A percentile compares a stretch with the other conserved stretches of the same genome.
These are phyloP conservation scores for Pestalotiopsis sp. DNA, from an alignment of 2,329 filamentous ascomycete species.

Conservation along the genomic window DNA sequence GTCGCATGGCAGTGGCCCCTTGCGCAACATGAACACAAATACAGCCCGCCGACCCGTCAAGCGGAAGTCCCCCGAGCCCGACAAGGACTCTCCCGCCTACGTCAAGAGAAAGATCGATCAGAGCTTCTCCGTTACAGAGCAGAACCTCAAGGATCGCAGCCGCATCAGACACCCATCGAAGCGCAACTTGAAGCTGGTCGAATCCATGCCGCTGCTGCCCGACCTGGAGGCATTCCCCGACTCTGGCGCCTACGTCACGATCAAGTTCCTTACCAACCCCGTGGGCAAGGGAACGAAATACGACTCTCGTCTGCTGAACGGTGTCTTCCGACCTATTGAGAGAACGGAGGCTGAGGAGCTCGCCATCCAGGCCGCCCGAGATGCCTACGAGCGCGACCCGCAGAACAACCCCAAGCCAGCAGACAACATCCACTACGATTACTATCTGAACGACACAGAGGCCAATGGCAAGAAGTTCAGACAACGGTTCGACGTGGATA, in stretches of 20 bases:
- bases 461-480: constrained; percentile 57
- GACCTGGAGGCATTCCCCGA: constrained; percentile 72
- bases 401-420: constrained; percentile 55
- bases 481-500: constrained; percentile 59
- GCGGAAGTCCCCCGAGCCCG: constrained; percentile 57
- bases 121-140: constrained; percentile 57
- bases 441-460: constrained; percentile 58
- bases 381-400: constrained; percentile 59
- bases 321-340: constrained; percentile 63
- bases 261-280: constrained; percentile 70
- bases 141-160: constrained; percentile 54
- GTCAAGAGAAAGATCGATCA: constrained; percentile 70
- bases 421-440: constrained; percentile 66
- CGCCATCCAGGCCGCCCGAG: constrained; percentile 50
- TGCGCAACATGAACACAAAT: constrained; percentile 49
- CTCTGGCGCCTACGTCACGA: constrained; percentile 67
- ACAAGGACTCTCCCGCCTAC: constrained; percentile 63
- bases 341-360: constrained; percentile 55
- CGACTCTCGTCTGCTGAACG: constrained; percentile 62
- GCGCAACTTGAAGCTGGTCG: constrained; percentile 58
- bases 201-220: constrained; percentile 63
- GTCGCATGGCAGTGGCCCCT: constrained; percentile 46
- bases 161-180: constrained; percentile 61
- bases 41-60: constrained; percentile 43
- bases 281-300: constrained; percentile 53